Conservation (phyloP, 208 protist genomes). For the Leishmania martiniquensis region DNA sequence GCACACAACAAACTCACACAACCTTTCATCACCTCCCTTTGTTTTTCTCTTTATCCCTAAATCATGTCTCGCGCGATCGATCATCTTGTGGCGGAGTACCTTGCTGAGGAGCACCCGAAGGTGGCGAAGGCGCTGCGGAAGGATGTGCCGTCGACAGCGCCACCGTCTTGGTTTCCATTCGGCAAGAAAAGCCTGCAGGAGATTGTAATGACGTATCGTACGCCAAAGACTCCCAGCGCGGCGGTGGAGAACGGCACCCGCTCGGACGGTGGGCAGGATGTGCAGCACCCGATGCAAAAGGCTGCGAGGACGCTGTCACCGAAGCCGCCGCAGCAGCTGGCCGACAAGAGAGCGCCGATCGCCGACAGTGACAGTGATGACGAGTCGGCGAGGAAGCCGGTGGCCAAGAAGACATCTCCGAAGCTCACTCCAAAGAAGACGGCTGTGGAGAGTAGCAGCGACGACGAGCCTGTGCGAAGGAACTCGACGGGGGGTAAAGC, state of each 20-base stretch:
- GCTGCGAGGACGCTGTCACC: conserved; percentile 19
- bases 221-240: conserved; percentile 21
- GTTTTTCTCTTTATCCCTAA: conserved; percentile 1
- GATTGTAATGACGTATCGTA: conserved; percentile 21
- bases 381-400: conserved; percentile 50
- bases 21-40: not conserved
- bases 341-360: conserved; percentile 56
- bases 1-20: not conserved
- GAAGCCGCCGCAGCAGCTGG: conserved; percentile 40
- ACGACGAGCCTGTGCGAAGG: conserved; percentile 49
- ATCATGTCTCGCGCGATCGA: conserved; percentile 57
- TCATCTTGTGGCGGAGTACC: conserved; percentile 52
- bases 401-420: conserved; percentile 31
- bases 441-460: conserved; percentile 31
- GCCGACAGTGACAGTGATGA: conserved; percentile 60
- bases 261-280: conserved; percentile 52
- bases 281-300: not conserved
- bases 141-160: conserved; percentile 18
- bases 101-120: conserved; percentile 39
- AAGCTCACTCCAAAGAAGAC: conserved; percentile 39
- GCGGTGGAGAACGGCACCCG: conserved; percentile 43
- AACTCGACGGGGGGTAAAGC: conserved; percentile 29
- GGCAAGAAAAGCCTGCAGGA: conserved; percentile 24
- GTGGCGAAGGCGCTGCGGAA: conserved; percentile 44
- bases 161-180: conserved; percentile 18